These are phyloP conservation scores for Sequoia sempervirens DNA, from an alignment of 75 land plant species.

Conservation along the genomic window DNA sequence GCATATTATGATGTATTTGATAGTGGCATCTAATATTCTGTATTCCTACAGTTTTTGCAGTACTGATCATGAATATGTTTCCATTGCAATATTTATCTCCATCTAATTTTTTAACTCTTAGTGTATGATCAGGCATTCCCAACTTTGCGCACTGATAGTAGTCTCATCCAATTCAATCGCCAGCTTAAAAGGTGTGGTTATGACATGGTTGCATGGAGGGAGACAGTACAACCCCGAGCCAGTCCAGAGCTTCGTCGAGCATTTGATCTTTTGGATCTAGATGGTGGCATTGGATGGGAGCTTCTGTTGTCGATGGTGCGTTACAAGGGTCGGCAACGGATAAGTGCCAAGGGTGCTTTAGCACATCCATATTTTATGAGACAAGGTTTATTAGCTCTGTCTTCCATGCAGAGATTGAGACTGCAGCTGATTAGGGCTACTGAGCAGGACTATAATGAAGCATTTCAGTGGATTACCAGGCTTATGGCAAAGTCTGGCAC, in stretches of 20 bases:
- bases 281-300: conserved; percentile 95
- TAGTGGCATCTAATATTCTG: background rate
- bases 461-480: conserved; percentile 60
- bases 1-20: background rate
- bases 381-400: conserved; percentile 71
- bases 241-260: conserved; percentile 79
- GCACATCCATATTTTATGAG: conserved; percentile 88
- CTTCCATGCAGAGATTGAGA: conserved; percentile 71
- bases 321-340: conserved; percentile 80
- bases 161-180: conserved; percentile 93
- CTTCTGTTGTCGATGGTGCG: conserved; percentile 91
- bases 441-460: conserved; percentile 70
- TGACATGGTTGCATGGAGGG: conserved; percentile 81
- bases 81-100: background rate
- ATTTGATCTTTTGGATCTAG: conserved; percentile 81
- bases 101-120: background rate
- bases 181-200: conserved; percentile 86
- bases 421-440: conserved; percentile 67
- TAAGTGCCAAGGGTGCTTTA: conserved; percentile 80
- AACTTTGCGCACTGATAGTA: conserved; percentile 72
- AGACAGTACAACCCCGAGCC: conserved; percentile 66
- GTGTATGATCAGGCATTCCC: conserved; percentile 64
- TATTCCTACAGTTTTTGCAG: background rate
- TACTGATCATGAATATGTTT: background rate
- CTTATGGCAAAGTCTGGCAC: conserved; percentile 96